Conservation (phyloP, 352 stramenopile species). For the Phytophthora nicotianae region DNA sequence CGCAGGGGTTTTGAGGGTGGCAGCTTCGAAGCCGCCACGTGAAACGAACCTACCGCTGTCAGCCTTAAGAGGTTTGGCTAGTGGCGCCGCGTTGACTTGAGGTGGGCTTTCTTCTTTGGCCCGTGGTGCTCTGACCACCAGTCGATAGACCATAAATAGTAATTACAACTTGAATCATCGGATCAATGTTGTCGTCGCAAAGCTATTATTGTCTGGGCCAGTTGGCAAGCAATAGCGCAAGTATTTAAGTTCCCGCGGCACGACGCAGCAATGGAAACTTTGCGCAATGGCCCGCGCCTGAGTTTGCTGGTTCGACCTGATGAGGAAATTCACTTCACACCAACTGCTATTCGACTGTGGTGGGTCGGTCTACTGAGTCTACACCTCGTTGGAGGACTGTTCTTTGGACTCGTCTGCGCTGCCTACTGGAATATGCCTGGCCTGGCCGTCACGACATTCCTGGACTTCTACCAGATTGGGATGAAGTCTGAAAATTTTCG, state of each 20-base stretch:
- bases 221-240: neutral
- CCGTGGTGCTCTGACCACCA: neutral
- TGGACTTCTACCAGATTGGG: slow-evolving; percentile 33
- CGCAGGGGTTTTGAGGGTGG: neutral
- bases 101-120: too few species aligned
- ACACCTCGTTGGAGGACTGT: slow-evolving; percentile 24
- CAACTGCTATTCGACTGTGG: slow-evolving; percentile 20
- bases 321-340: slow-evolving; percentile 12
- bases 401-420: slow-evolving; percentile 30
- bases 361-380: slow-evolving; percentile 23
- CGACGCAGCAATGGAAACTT: neutral
- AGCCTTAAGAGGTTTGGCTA: neutral
- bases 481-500: slow-evolving; percentile 28
- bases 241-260: too few species aligned
- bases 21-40: neutral
- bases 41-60: neutral
- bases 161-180: neutral
- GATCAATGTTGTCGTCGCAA: too few species aligned
- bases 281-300: slow-evolving; percentile 16
- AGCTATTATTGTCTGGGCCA: too few species aligned
- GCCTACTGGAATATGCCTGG: slow-evolving; percentile 30
- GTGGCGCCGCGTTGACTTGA: too few species aligned
- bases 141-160: neutral
- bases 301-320: slow-evolving; percentile 11
- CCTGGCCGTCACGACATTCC: slow-evolving; percentile 21